Evolutionary conservation across 2,329 filamentous ascomycete species (phyloP).

Genomic region (Pyrenochaeta sp.): DNA sequence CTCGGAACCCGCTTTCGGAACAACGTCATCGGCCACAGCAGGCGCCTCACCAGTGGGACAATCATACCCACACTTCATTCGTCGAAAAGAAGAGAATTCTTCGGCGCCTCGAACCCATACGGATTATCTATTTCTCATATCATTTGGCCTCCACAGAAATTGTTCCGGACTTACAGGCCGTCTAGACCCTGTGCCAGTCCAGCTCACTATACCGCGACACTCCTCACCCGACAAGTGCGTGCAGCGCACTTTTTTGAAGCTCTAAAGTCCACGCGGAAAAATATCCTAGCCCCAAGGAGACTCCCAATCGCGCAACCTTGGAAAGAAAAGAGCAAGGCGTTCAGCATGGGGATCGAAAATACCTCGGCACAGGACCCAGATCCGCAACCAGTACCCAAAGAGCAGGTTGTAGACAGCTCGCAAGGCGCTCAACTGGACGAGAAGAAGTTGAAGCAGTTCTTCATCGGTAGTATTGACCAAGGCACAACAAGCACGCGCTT

Average conservation of each 20-base stretch:
- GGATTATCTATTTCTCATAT: neutral
- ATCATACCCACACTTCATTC: conserved; percentile 8
- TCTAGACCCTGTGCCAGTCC: conserved; percentile 3
- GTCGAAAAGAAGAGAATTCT: conserved; percentile 3
- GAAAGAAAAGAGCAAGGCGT: neutral
- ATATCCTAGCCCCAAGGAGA: conserved; percentile 15
- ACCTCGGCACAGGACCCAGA: conserved; percentile 34
- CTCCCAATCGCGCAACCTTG: conserved; percentile 2
- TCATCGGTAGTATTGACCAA: conserved; percentile 88
- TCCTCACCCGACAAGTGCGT: conserved; percentile 16
- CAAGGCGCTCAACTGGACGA: conserved; percentile 40
- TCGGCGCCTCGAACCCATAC: conserved; percentile 5
- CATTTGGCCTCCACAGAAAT: conserved; percentile 11
- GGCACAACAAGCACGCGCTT: conserved; percentile 91
- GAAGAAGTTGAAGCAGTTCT: conserved; percentile 62
- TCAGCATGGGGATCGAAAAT: conserved; percentile 39
- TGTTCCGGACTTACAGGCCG: conserved; percentile 8
- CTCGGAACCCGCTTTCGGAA: conserved; percentile 24
- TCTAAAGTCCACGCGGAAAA: conserved; percentile 25
- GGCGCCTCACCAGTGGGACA: conserved; percentile 7
- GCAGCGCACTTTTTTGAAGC: conserved; percentile 18
- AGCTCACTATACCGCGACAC: conserved; percentile 1
- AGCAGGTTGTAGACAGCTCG: conserved; percentile 30
- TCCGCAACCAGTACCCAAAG: conserved; percentile 46
- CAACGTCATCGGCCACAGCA: conserved; percentile 22